Conservation (phyloP, 768 basidiomycete species). For the Phylloporus sp. region DNA sequence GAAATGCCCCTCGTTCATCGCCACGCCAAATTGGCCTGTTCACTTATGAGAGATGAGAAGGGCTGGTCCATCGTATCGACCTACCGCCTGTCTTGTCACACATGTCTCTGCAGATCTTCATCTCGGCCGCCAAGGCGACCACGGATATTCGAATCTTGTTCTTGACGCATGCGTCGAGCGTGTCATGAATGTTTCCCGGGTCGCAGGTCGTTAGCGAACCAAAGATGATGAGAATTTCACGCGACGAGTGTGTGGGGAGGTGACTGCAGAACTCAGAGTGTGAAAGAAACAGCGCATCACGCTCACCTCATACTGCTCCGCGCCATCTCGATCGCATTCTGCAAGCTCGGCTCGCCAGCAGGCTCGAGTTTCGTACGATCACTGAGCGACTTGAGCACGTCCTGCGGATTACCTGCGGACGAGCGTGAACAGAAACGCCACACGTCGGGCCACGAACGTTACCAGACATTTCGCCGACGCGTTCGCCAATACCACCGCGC, state of each 20-base stretch:
- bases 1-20: slow-evolving; percentile 95
- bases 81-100: slow-evolving; percentile 89
- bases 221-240: slow-evolving; percentile 91
- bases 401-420: slow-evolving; percentile 83
- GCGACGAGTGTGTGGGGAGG: slow-evolving; percentile 94
- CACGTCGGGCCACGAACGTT: slow-evolving; percentile 18
- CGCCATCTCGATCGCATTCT: slow-evolving; percentile 98
- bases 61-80: background rate
- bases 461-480: slow-evolving; percentile 92
- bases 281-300: background rate
- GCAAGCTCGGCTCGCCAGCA: slow-evolving; percentile 87
- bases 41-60: slow-evolving; percentile 14
- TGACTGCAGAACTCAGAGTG: slow-evolving; percentile 51
- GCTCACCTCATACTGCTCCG: slow-evolving; percentile 83
- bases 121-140: slow-evolving; percentile 93
- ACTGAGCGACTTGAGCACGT: slow-evolving; percentile 80
- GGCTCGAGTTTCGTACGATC: slow-evolving; percentile 89
- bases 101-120: slow-evolving; percentile 94
- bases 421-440: slow-evolving; percentile 1
- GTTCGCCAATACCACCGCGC: slow-evolving; percentile 85
- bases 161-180: slow-evolving; percentile 76
- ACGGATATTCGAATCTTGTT: slow-evolving; percentile 88
- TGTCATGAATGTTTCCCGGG: slow-evolving; percentile 93
- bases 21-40: slow-evolving; percentile 87
- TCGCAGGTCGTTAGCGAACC: slow-evolving; percentile 96